Percentiles rank a stretch among this genome's conserved stretches.
These are phyloP conservation scores for Kuraishia molischiana DNA, from an alignment of 805 yeast species.

Conservation along the genomic window DNA sequence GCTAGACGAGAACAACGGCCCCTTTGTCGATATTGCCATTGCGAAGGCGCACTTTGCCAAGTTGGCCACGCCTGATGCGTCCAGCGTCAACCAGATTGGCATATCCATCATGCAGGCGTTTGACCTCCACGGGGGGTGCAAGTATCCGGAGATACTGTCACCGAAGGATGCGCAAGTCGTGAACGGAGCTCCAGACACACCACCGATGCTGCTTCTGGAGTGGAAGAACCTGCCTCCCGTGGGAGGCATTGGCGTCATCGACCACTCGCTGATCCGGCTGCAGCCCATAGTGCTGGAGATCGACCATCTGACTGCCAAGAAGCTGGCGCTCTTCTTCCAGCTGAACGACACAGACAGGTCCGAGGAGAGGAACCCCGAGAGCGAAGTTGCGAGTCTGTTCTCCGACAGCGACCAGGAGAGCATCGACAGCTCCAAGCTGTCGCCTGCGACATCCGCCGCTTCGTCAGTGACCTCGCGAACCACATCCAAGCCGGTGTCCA, in stretches of 20 bases:
- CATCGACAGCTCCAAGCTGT: neutral
- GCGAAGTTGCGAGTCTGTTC: constrained; percentile 1
- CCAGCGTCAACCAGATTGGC: constrained; percentile 52
- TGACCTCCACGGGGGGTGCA: constrained; percentile 46
- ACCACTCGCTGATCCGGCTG: constrained; percentile 47
- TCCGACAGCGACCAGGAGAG: neutral
- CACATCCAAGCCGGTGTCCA: neutral
- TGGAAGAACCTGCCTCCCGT: constrained; percentile 82
- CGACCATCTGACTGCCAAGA: constrained; percentile 61
- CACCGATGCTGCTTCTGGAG: constrained; percentile 28
- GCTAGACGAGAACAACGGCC: constrained; percentile 44
- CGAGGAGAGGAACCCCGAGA: neutral
- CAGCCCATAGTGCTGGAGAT: constrained; percentile 64
- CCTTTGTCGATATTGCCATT: constrained; percentile 64
- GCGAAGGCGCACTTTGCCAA: constrained; percentile 53
- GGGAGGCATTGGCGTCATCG: constrained; percentile 84
- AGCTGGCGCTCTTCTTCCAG: constrained; percentile 56
- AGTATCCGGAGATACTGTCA: constrained; percentile 58
- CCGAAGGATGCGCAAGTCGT: neutral
- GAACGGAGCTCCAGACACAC: constrained; percentile 10
- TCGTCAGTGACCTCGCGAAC: neutral
- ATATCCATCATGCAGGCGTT: constrained; percentile 63
- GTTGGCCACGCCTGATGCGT: constrained; percentile 53
- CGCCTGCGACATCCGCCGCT: neutral
- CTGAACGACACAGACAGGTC: constrained; percentile 17